Evolutionary conservation across 768 basidiomycete species (phyloP).

Genomic region (Termitomyces bulborhizus): DNA sequence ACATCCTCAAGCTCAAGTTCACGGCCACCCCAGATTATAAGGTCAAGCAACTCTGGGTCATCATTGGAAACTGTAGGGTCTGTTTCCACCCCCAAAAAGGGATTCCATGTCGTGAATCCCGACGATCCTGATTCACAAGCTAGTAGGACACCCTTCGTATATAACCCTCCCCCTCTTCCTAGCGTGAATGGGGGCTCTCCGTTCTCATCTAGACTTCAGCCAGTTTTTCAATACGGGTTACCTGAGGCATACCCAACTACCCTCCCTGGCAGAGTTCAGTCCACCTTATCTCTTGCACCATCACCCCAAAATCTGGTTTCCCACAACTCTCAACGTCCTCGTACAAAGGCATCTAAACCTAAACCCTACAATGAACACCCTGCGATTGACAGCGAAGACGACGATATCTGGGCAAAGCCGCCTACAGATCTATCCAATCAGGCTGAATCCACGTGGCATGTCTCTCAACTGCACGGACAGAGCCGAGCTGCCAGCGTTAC

Average conservation of each 20-base stretch:
- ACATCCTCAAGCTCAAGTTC: conserved; percentile 23
- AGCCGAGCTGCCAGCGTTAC: background rate
- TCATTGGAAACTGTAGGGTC: conserved; percentile 11
- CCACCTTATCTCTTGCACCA: background rate
- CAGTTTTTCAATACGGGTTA: conserved; percentile 3
- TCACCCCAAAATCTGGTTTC: background rate
- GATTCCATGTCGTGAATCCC: conserved; percentile 25
- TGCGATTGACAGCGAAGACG: conserved; percentile 13
- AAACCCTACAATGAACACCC: background rate
- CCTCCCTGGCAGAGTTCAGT: background rate
- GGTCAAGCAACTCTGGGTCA: conserved; percentile 7
- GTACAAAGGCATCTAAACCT: background rate
- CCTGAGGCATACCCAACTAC: background rate
- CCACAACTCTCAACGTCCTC: background rate
- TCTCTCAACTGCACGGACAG: conserved; percentile 1
- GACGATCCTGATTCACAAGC: conserved; percentile 24
- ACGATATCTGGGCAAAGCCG: conserved; percentile 26
- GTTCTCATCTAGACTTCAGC: conserved; percentile 15
- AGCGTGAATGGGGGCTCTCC: conserved; percentile 4
- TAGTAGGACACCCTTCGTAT: conserved; percentile 10
- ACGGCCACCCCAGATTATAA: conserved; percentile 9
- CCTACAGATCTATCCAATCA: conserved; percentile 18
- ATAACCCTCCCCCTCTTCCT: conserved; percentile 17
- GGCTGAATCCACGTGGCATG: background rate
- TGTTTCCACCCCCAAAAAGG: conserved; percentile 16